phyloP scores from a whole-genome alignment of 257 asterid species.

The Lithospermum erythrorhizon region DNA sequence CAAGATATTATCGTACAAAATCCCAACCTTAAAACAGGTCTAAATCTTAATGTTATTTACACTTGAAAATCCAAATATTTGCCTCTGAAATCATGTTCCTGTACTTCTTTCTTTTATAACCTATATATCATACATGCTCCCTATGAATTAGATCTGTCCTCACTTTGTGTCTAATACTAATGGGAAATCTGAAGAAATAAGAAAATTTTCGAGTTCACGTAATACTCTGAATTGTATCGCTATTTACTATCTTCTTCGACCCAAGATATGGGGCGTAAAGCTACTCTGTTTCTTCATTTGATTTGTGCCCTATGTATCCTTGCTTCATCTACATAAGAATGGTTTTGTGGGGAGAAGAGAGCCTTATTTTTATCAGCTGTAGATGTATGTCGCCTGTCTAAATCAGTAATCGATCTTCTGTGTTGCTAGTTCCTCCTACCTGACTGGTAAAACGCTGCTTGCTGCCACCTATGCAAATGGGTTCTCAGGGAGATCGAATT shows the following conservation, averaged over 20 bases:
- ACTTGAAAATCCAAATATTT: conserved; percentile 13
- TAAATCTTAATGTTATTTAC: not conserved
- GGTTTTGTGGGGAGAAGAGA: conserved; percentile 23
- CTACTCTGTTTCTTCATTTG: conserved; percentile 27
- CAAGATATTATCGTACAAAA: too few relatives aligned
- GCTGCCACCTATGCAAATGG: conserved; percentile 46
- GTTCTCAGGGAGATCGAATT: conserved; percentile 56
- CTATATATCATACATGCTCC: conserved; percentile 18
- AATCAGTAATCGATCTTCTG: conserved; percentile 18
- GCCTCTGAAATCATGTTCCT: conserved; percentile 10
- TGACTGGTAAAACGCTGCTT: conserved; percentile 42
- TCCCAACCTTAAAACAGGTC: too few relatives aligned
- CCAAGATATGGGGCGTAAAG: conserved; percentile 20
- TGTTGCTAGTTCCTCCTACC: conserved; percentile 20
- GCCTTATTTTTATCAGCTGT: conserved; percentile 23
- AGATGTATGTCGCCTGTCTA: conserved; percentile 13
- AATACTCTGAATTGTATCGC: conserved; percentile 21
- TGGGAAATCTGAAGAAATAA: conserved; percentile 6
- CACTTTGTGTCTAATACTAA: conserved; percentile 13
- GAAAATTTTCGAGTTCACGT: conserved; percentile 15
- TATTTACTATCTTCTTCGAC: conserved; percentile 19
- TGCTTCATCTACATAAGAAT: too few relatives aligned
- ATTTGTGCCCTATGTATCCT: too few relatives aligned
- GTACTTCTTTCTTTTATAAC: conserved; percentile 6
- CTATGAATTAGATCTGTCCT: conserved; percentile 10